Conservation (phyloP, 2,329 filamentous ascomycete species). For the Aspergillus felis region DNA sequence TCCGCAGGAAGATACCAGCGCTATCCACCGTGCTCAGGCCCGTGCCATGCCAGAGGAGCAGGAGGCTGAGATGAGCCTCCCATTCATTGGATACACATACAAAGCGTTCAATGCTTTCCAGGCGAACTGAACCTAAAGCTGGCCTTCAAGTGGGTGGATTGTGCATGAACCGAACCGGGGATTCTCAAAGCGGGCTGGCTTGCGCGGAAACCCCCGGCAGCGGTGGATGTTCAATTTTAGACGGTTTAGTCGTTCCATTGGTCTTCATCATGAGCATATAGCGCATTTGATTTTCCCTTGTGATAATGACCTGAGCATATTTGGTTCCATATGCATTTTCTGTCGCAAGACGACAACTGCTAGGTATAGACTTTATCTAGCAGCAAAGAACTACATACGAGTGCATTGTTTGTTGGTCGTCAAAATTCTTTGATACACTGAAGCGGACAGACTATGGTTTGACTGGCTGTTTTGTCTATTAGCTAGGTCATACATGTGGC, state of each 20-base stretch:
- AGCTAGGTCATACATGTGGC: neutral
- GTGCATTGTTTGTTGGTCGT: conserved; percentile 9
- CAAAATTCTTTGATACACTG: conserved; percentile 6
- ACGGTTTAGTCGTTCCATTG: conserved; percentile 24
- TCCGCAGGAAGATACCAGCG: conserved; percentile 90
- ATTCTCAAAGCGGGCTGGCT: conserved; percentile 32
- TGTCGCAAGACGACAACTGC: conserved; percentile 20
- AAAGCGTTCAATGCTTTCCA: conserved; percentile 82
- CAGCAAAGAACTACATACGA: conserved; percentile 11
- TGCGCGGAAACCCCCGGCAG: conserved; percentile 23
- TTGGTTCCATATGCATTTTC: conserved; percentile 22
- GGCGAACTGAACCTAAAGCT: conserved; percentile 27
- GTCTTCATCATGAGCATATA: conserved; percentile 33
- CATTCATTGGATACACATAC: conserved; percentile 95
- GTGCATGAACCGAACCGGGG: conserved; percentile 16
- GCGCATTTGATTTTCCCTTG: conserved; percentile 22
- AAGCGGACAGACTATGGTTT: conserved; percentile 19
- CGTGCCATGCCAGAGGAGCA: conserved; percentile 70
- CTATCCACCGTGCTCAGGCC: conserved; percentile 78
- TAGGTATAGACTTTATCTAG: conserved; percentile 12
- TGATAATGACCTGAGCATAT: conserved; percentile 24
- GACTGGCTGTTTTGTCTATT: conserved; percentile 9
- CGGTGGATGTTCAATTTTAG: conserved; percentile 17
- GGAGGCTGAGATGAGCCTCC: conserved; percentile 89
- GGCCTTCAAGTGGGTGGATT: conserved; percentile 15